A percentile compares a stretch with the other conserved stretches of the same genome.
Evolutionary conservation across 2,329 filamentous ascomycete genomes (phyloP).

Genomic region (Neodidymelliopsis sp.): DNA sequence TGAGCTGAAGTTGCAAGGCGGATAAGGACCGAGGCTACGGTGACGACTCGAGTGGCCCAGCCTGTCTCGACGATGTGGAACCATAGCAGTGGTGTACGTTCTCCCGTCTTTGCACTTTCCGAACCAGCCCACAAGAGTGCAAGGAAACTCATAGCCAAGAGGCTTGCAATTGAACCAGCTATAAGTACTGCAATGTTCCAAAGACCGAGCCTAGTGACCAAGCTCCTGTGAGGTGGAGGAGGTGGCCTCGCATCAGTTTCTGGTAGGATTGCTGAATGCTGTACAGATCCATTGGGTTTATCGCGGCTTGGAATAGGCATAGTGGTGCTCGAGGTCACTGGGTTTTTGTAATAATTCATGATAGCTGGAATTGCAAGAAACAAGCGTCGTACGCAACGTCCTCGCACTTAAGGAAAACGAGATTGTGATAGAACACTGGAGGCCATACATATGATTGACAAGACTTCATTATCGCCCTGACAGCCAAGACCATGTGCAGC

Average conservation of each 20-base stretch:
- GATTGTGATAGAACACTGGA: background rate
- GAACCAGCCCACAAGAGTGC: conserved; percentile 10
- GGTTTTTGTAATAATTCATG: background rate
- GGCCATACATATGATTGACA: too few species aligned
- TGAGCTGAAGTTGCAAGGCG: conserved; percentile 4
- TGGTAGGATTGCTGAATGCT: background rate
- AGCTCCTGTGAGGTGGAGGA: background rate
- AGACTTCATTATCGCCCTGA: background rate
- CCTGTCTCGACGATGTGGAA: background rate
- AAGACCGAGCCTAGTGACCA: conserved; percentile 11
- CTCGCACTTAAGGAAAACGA: too few species aligned
- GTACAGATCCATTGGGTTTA: background rate
- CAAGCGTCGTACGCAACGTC: too few species aligned
- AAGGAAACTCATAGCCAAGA: conserved; percentile 13
- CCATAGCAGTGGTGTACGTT: conserved; percentile 6
- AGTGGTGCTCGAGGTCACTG: background rate
- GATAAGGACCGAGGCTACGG: background rate
- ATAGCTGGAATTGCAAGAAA: too few species aligned
- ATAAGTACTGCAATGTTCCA: conserved; percentile 13
- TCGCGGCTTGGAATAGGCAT: background rate
- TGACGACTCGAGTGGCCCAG: conserved; percentile 6
- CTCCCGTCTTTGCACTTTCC: background rate
- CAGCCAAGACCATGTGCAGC: background rate
- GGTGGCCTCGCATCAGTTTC: background rate
- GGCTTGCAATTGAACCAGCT: conserved; percentile 3